Evolutionary conservation across 768 basidiomycete genomes (phyloP).

Genomic region (Psilocybe cubensis): DNA sequence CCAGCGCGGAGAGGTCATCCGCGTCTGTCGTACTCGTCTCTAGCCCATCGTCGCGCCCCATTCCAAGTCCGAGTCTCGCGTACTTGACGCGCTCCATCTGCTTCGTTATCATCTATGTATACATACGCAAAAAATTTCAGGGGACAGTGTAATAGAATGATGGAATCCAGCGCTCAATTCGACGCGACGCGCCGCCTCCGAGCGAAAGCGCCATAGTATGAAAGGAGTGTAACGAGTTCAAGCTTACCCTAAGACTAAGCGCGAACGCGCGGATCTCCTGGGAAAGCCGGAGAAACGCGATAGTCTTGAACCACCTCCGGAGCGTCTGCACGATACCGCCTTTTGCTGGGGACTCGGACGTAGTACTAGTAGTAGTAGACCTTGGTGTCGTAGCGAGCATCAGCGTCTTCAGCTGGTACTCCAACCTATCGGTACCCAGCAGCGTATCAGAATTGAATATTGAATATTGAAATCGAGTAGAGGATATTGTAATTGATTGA

Average conservation of each 20-base stretch:
- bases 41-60: too few species aligned
- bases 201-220: not conserved
- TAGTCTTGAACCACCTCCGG: not conserved
- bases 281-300: not conserved
- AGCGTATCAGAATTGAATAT: too few species aligned
- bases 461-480: too few species aligned
- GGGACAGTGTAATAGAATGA: too few species aligned
- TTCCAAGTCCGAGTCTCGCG: too few species aligned
- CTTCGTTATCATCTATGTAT: not conserved
- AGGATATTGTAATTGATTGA: too few species aligned
- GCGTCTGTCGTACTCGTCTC: not conserved
- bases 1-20: not conserved
- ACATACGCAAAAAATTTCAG: too few species aligned
- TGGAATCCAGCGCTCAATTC: too few species aligned
- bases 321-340: not conserved
- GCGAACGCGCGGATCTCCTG: not conserved
- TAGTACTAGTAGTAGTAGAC: not conserved
- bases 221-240: not conserved
- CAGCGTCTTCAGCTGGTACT: not conserved
- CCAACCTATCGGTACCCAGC: too few species aligned
- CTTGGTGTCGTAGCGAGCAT: not conserved
- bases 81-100: not conserved
- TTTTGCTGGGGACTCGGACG: too few species aligned
- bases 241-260: not conserved
- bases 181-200: too few species aligned